Percentiles rank a stretch among this genome's conserved stretches.
Evolutionary conservation across 2,329 filamentous ascomycete genomes (phyloP).

Genomic region (Huntiella omanensis): DNA sequence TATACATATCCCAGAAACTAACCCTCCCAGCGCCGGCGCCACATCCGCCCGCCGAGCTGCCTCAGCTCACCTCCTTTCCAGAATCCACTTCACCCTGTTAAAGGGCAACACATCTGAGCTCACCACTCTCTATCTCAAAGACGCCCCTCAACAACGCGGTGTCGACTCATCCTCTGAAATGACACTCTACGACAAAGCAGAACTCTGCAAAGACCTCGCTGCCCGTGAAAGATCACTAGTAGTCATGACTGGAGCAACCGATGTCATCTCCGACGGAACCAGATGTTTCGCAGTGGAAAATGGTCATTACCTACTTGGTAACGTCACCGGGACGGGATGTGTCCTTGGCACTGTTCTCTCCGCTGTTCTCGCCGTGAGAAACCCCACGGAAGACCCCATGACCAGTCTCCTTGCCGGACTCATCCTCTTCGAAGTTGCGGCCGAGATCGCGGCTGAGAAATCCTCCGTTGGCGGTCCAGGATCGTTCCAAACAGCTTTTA

Average conservation of each 20-base stretch:
- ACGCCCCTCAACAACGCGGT: slow-evolving; percentile 46
- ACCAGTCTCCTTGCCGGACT: slow-evolving; percentile 53
- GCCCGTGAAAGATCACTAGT: slow-evolving; percentile 48
- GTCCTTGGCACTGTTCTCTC: slow-evolving; percentile 68
- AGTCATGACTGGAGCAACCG: slow-evolving; percentile 60
- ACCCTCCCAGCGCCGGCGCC: slow-evolving; percentile 45
- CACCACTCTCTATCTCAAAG: slow-evolving; percentile 39
- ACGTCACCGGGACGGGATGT: slow-evolving; percentile 68
- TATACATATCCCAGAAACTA: neutral
- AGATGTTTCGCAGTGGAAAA: slow-evolving; percentile 53
- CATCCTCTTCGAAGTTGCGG: slow-evolving; percentile 57
- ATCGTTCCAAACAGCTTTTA: slow-evolving; percentile 66
- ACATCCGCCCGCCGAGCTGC: slow-evolving; percentile 55
- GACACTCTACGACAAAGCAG: slow-evolving; percentile 32
- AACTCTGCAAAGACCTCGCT: slow-evolving; percentile 48
- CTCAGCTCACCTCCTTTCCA: slow-evolving; percentile 49
- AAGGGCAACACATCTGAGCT: slow-evolving; percentile 93
- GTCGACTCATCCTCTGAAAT: slow-evolving; percentile 57
- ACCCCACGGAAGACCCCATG: slow-evolving; percentile 35
- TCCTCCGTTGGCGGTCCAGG: slow-evolving; percentile 58
- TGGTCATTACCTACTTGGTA: slow-evolving; percentile 51
- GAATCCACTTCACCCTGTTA: slow-evolving; percentile 68
- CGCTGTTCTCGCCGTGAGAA: slow-evolving; percentile 35
- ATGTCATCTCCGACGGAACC: slow-evolving; percentile 59
- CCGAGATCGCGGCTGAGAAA: slow-evolving; percentile 48